Evolutionary conservation across 805 yeast species (phyloP), one percentile per base, ranked within the genome.

Genomic region (Millerozyma acaciae): DNA sequence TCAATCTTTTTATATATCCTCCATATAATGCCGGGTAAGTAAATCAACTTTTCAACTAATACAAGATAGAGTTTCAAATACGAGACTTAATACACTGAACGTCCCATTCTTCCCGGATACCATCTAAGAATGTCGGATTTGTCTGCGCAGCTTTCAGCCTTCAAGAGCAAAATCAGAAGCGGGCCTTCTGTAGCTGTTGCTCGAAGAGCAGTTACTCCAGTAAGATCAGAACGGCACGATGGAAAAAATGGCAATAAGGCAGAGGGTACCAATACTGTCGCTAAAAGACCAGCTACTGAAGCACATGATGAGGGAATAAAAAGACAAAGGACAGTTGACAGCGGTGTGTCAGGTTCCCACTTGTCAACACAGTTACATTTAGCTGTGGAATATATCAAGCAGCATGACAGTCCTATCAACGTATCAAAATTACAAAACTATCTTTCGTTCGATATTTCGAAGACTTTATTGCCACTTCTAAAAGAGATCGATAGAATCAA

Each of bases 341-440:
- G 43, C 6, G 53, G 47, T 22, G 50, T 64, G 39, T 56, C 68
- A n/a, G 71, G 72, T 1, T 53, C 84, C 45, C 94, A 85, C 54
- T 72, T 83, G 36, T 84, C 95, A 4, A 89, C 97, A 4, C 86
- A 87, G 54, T 69, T 93, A 34, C 80, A 86, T 50, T 76, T 88
- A 53, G 97, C 97, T 1, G 93, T 93, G 13, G 97, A 93, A 53
- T 84, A 78, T 53, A 79, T 93, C 40, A 89, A 87, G 59, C 60
- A 62, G 30, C 70, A 76, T 36, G 95, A 85, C 43, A 58, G 70
- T 16, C 87, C 96, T 0, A 79, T 89, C 1, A 58, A 76, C 5
- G 70, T 86, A 5, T 64, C 68, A 17, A 83, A 81, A 36, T 60
- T 90, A 28, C 78, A 79, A 49, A 72, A 76, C 26, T 81, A 85